Evolutionary conservation across 2,329 filamentous ascomycete species (phyloP), one percentile per base, ranked within the genome.

Genomic region (Westerdykella ornata): DNA sequence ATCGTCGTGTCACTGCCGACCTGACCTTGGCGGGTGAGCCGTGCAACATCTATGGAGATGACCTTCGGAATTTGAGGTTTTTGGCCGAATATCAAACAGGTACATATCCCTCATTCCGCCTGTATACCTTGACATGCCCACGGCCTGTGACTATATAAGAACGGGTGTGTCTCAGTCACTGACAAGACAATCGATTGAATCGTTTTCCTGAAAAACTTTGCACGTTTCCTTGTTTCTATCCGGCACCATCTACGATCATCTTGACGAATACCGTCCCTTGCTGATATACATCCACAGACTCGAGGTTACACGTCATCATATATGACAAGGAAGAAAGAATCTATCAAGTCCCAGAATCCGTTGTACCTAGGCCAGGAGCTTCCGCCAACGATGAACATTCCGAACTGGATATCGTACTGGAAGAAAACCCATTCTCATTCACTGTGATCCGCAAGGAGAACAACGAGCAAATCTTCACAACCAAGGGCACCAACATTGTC

Each of bases 311-410:
- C 60, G 79, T 88, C 49, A 76, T 83, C 51, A 85, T 88, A 44
- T 77, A 82, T 47, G 85, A 89, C 60, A 72, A 75, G 8, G 75
- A 72, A 28, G 75, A 84, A 50, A 72, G 79, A 32, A 81, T 85
- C 36, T 89, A 87, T 53, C 84, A 88, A 61, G 76, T 89, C 2
- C 84, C 85, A 2, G 78, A 81, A 14, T 76, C 74, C 7, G 78
- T 87, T 14, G 71, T 88, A n/a, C 74, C 81, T 4, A 77, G 83
- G 1, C 81, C 82, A 0, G 52, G 46, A 6, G 57, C 60, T 3
- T 56, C 56, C 5, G 14, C 40, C 30, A 59, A 50, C 12, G 56
- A 59, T 4, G 48, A 53, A 14, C 53, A 60, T 8, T 71, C 70
- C 15, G 66, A 72, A 20, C 70, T 82, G 37, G 67, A 72, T 32